A percentile compares a stretch with the other conserved stretches of the same genome.
phyloP scores from a whole-genome alignment of 1,284 basidiomycete species.

The Ceratobasidium sp. region DNA sequence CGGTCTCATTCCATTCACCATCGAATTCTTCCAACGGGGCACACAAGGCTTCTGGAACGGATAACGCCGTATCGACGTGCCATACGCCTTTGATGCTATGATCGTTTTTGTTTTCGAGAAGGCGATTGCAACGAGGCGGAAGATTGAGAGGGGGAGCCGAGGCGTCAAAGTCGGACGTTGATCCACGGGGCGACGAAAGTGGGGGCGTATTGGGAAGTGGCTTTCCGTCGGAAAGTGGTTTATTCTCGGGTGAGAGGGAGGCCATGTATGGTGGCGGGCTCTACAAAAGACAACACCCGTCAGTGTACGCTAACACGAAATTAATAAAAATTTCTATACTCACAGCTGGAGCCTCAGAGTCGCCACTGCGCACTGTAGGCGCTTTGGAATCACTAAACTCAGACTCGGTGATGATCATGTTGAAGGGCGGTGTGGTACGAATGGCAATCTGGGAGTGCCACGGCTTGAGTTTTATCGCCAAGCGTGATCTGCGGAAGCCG shows the following conservation, averaged over 20 bases:
- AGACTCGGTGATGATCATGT: conserved; percentile 34
- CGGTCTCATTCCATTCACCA: conserved; percentile 39
- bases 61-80: conserved; percentile 29
- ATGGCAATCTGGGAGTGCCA: not conserved
- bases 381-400: conserved; percentile 17
- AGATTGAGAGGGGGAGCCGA: not conserved
- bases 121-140: conserved; percentile 24
- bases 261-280: conserved; percentile 25
- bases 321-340: not conserved
- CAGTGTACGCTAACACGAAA: not conserved
- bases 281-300: not conserved
- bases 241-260: not conserved
- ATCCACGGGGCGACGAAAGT: not conserved
- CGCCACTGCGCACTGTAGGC: not conserved
- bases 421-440: not conserved
- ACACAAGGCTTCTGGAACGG: conserved; percentile 23
- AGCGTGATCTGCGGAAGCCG: not conserved
- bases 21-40: conserved; percentile 24
- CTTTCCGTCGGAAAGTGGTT: not conserved
- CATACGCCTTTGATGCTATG: conserved; percentile 34
- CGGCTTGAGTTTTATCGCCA: conserved; percentile 7
- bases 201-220: conserved; percentile 26
- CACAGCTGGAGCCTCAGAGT: conserved; percentile 13
- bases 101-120: conserved; percentile 16
- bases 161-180: not conserved